A percentile compares a stretch with the other conserved stretches of the same genome.
These are phyloP conservation scores for Boletus fagicola DNA, from an alignment of 768 basidiomycete species.

Conservation along the genomic window DNA sequence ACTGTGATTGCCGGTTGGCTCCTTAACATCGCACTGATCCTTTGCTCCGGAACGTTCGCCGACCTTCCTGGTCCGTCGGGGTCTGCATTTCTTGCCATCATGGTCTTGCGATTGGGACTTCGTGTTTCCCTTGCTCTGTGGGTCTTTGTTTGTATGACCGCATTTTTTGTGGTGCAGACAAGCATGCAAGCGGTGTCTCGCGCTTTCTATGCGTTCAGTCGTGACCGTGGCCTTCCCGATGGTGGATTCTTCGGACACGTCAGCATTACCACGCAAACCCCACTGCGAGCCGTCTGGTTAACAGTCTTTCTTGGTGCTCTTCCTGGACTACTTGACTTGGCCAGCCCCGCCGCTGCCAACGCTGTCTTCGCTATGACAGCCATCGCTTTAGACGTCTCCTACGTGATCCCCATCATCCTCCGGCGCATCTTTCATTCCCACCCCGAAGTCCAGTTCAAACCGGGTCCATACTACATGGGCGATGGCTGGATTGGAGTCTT, in stretches of 20 bases:
- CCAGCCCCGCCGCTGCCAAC: slow-evolving; percentile 49
- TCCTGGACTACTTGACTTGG: slow-evolving; percentile 50
- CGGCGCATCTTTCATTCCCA: slow-evolving; percentile 51
- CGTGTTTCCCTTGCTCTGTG: slow-evolving; percentile 51
- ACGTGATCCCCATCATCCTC: slow-evolving; percentile 56
- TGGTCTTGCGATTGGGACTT: slow-evolving; percentile 52
- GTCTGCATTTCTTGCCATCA: slow-evolving; percentile 57
- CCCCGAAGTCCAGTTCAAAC: slow-evolving; percentile 57
- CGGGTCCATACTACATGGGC: slow-evolving; percentile 62
- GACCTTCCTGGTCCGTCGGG: slow-evolving; percentile 53
- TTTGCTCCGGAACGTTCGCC: slow-evolving; percentile 52
- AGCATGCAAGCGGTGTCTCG: slow-evolving; percentile 55
- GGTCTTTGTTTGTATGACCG: slow-evolving; percentile 60
- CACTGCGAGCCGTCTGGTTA: slow-evolving; percentile 54
- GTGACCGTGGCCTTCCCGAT: slow-evolving; percentile 55
- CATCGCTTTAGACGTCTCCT: slow-evolving; percentile 51
- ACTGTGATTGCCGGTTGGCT: slow-evolving; percentile 57
- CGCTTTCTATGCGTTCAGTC: slow-evolving; percentile 58
- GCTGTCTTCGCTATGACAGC: slow-evolving; percentile 60
- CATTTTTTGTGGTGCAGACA: slow-evolving; percentile 54
- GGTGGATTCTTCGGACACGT: slow-evolving; percentile 55
- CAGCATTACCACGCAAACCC: slow-evolving; percentile 47
- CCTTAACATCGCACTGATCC: slow-evolving; percentile 60
- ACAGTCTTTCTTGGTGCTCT: slow-evolving; percentile 44
- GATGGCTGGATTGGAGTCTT: slow-evolving; percentile 45